These are phyloP conservation scores for Eustoma russellianum DNA, from an alignment of 257 asterid genomes.

Conservation along the genomic window DNA sequence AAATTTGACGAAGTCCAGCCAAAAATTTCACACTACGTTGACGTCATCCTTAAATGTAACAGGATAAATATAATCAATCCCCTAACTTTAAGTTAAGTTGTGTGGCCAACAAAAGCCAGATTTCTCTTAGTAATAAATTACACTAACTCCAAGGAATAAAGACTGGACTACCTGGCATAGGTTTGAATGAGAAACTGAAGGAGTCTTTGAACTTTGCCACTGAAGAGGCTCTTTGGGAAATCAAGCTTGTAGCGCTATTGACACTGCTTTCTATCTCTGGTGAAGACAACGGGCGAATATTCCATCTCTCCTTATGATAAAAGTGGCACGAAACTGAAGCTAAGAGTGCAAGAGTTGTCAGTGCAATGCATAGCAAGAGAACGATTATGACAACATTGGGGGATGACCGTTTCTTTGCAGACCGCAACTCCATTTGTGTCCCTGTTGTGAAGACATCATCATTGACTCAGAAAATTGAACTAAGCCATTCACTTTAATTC, in stretches of 20 bases:
- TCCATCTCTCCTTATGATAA: conserved; percentile 33
- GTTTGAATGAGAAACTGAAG: conserved; percentile 22
- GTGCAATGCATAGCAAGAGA: conserved; percentile 43
- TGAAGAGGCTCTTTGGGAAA: conserved; percentile 38
- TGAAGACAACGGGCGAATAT: conserved; percentile 39
- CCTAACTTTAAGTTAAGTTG: too few species aligned
- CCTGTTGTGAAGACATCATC: conserved; percentile 44
- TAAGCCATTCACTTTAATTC: neutral
- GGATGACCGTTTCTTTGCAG: conserved; percentile 40
- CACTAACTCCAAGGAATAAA: too few species aligned
- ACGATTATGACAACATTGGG: conserved; percentile 37
- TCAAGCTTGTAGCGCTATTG: conserved; percentile 55
- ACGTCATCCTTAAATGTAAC: too few species aligned
- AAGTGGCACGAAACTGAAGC: conserved; percentile 41
- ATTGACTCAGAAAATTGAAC: too few species aligned
- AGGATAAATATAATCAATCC: too few species aligned
- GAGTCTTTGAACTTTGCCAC: conserved; percentile 29
- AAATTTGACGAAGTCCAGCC: too few species aligned
- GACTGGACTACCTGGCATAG: conserved; percentile 32
- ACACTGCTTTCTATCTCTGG: conserved; percentile 56
- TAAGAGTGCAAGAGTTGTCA: conserved; percentile 42
- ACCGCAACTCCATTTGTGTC: conserved; percentile 24
- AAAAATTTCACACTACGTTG: too few species aligned
- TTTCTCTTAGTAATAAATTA: too few species aligned
- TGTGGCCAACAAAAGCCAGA: too few species aligned